Evolutionary conservation across 495 filamentous ascomycete species (phyloP).

Genomic region (Corynascus novoguineensis): DNA sequence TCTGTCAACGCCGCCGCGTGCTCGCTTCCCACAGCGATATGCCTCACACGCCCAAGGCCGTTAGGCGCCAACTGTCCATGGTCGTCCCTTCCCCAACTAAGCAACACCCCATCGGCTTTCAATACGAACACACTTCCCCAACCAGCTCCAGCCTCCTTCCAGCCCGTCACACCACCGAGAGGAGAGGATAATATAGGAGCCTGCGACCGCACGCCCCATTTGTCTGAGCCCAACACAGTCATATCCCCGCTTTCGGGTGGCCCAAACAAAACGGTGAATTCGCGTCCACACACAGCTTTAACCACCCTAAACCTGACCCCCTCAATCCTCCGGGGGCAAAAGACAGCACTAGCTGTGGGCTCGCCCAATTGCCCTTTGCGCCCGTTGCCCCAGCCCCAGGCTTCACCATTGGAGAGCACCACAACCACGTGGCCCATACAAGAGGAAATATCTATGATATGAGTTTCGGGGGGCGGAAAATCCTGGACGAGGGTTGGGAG

Average conservation of each 20-base stretch:
- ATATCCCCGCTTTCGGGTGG: constrained; percentile 48
- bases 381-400: constrained; percentile 83
- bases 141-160: constrained; percentile 62
- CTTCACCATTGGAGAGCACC: constrained; percentile 66
- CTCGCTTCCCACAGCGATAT: constrained; percentile 79
- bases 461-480: constrained; percentile 55
- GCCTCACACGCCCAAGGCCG: constrained; percentile 44
- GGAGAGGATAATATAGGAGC: constrained; percentile 25
- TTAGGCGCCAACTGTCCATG: constrained; percentile 70
- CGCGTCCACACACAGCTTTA: constrained; percentile 67
- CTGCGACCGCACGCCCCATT: constrained; percentile 53
- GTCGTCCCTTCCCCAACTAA: constrained; percentile 74
- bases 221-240: constrained; percentile 62
- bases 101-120: constrained; percentile 47
- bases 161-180: constrained; percentile 32
- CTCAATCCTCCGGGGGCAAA: constrained; percentile 54
- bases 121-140: constrained; percentile 79
- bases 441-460: constrained; percentile 55
- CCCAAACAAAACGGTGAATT: constrained; percentile 72
- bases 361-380: constrained; percentile 77
- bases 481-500: constrained; percentile 38
- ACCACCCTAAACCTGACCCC: constrained; percentile 50
- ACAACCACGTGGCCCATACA: constrained; percentile 72
- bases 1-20: constrained; percentile 66
- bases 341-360: constrained; percentile 42